Conservation (phyloP, 1,284 basidiomycete genomes). For the Apiotrichum montevideense region DNA sequence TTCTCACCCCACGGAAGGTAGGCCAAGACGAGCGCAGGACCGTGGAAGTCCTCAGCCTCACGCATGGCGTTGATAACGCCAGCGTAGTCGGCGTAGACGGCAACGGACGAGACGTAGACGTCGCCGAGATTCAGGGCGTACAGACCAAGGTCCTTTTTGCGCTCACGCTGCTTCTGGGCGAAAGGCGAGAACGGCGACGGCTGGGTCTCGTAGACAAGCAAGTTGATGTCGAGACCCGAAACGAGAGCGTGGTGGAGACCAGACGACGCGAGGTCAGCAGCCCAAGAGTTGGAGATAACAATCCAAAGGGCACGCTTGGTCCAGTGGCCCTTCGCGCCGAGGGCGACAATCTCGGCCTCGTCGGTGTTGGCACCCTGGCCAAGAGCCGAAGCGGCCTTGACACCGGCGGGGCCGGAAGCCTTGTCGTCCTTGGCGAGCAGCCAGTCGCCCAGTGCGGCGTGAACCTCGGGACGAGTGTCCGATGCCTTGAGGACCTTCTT, state of each 20-base stretch:
- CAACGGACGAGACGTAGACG: conserved; percentile 91
- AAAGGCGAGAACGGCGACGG: conserved; percentile 64
- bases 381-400: conserved; percentile 57
- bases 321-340: conserved; percentile 60
- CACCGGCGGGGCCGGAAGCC: conserved; percentile 57
- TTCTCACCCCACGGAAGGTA: conserved; percentile 77
- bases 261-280: conserved; percentile 92
- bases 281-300: conserved; percentile 95
- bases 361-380: conserved; percentile 40
- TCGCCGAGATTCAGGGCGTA: conserved; percentile 99
- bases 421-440: conserved; percentile 60
- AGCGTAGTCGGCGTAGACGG: conserved; percentile 90
- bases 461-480: conserved; percentile 52
- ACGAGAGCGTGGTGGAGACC: conserved; percentile 92
- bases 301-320: conserved; percentile 79
- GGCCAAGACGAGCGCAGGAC: conserved; percentile 87
- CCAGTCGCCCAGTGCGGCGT: conserved; percentile 69
- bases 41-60: conserved; percentile 85
- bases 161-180: conserved; percentile 42
- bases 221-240: conserved; percentile 85
- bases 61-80: conserved; percentile 88
- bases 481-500: conserved; percentile 54
- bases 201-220: conserved; percentile 89
- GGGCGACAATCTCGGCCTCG: conserved; percentile 51
- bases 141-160: conserved; percentile 88